Evolutionary conservation across 2,329 filamentous ascomycete genomes (phyloP), one percentile per base, ranked within the genome.

Genomic region (Penicillium sp.): DNA sequence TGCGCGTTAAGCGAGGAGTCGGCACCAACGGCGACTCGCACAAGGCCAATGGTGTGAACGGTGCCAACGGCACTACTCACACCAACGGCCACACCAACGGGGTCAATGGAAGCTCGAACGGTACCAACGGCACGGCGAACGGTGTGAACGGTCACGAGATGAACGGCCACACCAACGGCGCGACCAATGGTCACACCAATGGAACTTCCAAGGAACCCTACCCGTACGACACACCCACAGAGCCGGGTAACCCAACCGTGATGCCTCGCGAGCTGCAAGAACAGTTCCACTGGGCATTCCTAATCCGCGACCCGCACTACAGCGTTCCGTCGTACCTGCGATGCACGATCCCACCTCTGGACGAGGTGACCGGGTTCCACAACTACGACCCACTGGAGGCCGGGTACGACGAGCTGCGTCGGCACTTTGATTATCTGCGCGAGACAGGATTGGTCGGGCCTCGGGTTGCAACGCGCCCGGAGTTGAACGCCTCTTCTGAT

Each of bases 291-390:
- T 97, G 93, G 79, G 91, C 93, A 23, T 97, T 99, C 78, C 84
- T 97, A 62, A 97, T 99, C 80, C 93, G 94, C 57, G 92, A 97
- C 74, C 94, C 94, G n/a, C 87, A 91, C 68, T 87, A 86, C 72
- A 89, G 90, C 68, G 93, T 97, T 64, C 94, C 94, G 8, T 96
- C 91, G 47, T 97, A 93, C 81, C 96, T 89, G 82, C 89, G 93
- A 67, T 97, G 93, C 83, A 96, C 91, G 50, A 84, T 96, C 54
- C 93, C 94, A 15, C 94, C 94, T 0, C 82, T 97, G 56, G 86
- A 89, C 70, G 80, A 88, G 47, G 78, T 91, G 61, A 97, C 93
- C 0, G 91, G 91, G 8, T 97, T 95, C 80, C 82, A 89, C 75
- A 80, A 91, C 71, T 97, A 96, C 81, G 87, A 93, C 79, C 89